Evolutionary conservation across 345 rosid species (phyloP), one percentile per base, ranked within the genome.

Genomic region (Pelargonium nanum): DNA sequence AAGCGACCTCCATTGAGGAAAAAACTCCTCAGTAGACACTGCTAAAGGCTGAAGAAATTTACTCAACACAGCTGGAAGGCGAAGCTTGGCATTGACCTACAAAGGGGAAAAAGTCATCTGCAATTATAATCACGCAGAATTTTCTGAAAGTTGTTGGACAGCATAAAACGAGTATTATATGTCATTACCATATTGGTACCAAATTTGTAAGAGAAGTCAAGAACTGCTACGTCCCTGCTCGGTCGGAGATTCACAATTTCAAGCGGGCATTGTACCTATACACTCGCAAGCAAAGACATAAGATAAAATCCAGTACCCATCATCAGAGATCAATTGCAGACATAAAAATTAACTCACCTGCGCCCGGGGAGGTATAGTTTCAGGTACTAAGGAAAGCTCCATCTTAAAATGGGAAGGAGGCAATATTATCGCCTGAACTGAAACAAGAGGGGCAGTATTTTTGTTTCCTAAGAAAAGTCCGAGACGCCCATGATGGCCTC

Each of bases 391-490:
- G 9, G 99, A 88, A 56, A 90, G 84, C 68, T 94, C 97, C 63
- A 85, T 60, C 74, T 81, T 90, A 62, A 94, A 78, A 81, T 94
- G 97, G 40, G 86, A 69, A 50, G 99, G 99, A 60, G 99, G 92
- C 69, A 94, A 75, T 77, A 90, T 86, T 50, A 81, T 44, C 70
- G 91, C 91, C 73, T 77, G 86, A 67, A 94, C 96, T 58, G 95
- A 81, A 61, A 73, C 75, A 67, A 94, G 97, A 2, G 95, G 86
- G 71, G 86, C 72, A n/a, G 81, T 85, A 70, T 84, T 94, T 75
- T 94, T 94, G 87, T 94, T 94, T 71, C 99, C 99, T 78, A 94
- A 70, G 87, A 94, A 94, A 67, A 94, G 92, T 24, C 88, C 85
- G 68, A 94, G 88, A 67, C 93, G 91, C 26, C 97, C 99, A 24